Evolutionary conservation across 2,329 filamentous ascomycete genomes (phyloP).

Genomic region (Trichoderma sp.): DNA sequence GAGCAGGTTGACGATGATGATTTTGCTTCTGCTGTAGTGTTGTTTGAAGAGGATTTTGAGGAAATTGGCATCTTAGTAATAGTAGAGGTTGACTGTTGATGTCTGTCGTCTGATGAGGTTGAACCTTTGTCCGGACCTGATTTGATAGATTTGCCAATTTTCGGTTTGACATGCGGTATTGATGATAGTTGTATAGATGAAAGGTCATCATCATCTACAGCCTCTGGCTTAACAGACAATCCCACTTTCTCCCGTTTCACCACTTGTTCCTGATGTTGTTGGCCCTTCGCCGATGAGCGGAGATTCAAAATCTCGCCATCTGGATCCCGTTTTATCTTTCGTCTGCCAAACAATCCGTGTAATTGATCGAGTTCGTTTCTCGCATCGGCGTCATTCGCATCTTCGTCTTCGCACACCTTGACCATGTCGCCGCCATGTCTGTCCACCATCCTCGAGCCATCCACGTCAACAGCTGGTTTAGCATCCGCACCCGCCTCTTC

Average conservation of each 20-base stretch:
- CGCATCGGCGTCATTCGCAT: constrained; percentile 45
- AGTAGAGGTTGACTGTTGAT: neutral
- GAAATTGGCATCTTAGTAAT: neutral
- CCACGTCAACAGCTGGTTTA: constrained; percentile 53
- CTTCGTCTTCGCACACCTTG: constrained; percentile 72
- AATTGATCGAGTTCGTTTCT: constrained; percentile 63
- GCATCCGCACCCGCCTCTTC: constrained; percentile 45
- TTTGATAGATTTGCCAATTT: neutral
- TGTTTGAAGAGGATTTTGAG: neutral
- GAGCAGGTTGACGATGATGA: constrained; percentile 42
- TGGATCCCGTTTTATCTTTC: constrained; percentile 24
- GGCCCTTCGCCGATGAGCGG: neutral
- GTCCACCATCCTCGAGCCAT: constrained; percentile 65
- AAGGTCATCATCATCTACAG: neutral
- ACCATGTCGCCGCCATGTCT: constrained; percentile 65
- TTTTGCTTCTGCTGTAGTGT: neutral
- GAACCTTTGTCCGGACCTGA: neutral
- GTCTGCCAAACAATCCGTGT: constrained; percentile 38
- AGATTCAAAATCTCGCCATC: constrained; percentile 11
- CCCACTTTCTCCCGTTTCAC: neutral
- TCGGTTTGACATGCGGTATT: neutral
- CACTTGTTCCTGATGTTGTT: neutral
- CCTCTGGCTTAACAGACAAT: neutral
- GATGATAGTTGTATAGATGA: neutral
- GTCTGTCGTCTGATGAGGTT: neutral